phyloP scores from a whole-genome alignment of 495 filamentous ascomycete genomes.

The Aspergillus homomorphus region DNA sequence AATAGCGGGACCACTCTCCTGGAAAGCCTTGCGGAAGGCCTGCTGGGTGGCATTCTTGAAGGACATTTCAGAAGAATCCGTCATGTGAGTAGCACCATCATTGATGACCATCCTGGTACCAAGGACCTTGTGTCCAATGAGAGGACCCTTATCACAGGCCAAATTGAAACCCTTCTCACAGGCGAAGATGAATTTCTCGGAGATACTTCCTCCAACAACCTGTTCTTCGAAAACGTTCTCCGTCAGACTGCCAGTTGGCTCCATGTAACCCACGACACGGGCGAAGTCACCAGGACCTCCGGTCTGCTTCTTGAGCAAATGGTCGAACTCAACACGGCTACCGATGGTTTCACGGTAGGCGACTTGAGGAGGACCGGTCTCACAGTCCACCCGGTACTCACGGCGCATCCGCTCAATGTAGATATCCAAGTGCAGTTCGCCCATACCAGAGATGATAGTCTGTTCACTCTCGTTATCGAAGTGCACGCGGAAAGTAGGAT shows the following conservation, averaged over 20 bases:
- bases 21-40: conserved; percentile 95
- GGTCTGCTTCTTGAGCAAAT: conserved; percentile 91
- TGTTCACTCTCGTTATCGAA: conserved; percentile 88
- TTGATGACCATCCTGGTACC: conserved; percentile 89
- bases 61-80: conserved; percentile 96
- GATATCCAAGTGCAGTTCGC: conserved; percentile 93
- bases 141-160: conserved; percentile 81
- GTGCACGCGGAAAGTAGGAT: conserved; percentile 94
- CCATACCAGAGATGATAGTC: conserved; percentile 98
- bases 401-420: conserved; percentile 98
- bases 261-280: conserved; percentile 88
- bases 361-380: conserved; percentile 94
- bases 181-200: conserved; percentile 92
- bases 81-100: conserved; percentile 97
- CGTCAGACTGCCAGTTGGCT: conserved; percentile 70
- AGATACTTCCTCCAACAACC: conserved; percentile 85
- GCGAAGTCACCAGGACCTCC: conserved; percentile 97
- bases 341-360: conserved; percentile 96
- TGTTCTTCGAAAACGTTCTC: conserved; percentile 83
- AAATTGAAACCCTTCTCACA: conserved; percentile 94
- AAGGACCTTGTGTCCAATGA: conserved; percentile 91
- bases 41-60: conserved; percentile 96
- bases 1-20: conserved; percentile 69
- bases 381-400: conserved; percentile 93
- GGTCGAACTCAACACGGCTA: conserved; percentile 76